These are phyloP conservation scores for Russula foetens DNA, from an alignment of 768 basidiomycete species.

Conservation along the genomic window DNA sequence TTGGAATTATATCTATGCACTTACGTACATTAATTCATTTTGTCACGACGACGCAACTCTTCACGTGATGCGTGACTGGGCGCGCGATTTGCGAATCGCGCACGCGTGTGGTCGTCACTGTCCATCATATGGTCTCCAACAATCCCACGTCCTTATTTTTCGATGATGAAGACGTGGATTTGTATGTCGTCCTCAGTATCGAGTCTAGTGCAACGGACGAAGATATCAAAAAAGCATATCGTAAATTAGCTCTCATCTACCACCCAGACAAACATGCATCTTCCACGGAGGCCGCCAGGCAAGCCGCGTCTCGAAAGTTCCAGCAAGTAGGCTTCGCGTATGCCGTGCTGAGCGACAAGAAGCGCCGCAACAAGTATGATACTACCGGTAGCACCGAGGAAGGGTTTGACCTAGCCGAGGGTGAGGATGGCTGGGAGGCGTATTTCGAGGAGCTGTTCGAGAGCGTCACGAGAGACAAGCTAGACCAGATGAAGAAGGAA, in stretches of 20 bases:
- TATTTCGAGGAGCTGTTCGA: constrained; percentile 92
- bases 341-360: constrained; percentile 74
- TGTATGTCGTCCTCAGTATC: constrained; percentile 68
- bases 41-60: background rate
- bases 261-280: constrained; percentile 89
- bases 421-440: constrained; percentile 87
- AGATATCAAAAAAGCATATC: constrained; percentile 78
- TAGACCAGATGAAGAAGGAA: constrained; percentile 89
- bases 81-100: background rate
- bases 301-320: constrained; percentile 68
- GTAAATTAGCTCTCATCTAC: constrained; percentile 67
- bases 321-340: constrained; percentile 95
- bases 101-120: background rate
- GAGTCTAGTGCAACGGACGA: constrained; percentile 45
- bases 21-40: too few relatives aligned
- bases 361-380: constrained; percentile 71
- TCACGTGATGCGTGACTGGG: constrained; percentile 9
- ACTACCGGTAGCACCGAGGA: constrained; percentile 81
- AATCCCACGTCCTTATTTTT: constrained; percentile 76
- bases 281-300: constrained; percentile 49
- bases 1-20: too few relatives aligned
- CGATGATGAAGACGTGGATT: constrained; percentile 65
- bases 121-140: constrained; percentile 29
- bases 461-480: constrained; percentile 70
- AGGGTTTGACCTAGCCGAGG: constrained; percentile 56